Base-by-base conservation (phyloP, 108 stramenopile species). In the Pseudonitzschia delicatissima region DNA sequence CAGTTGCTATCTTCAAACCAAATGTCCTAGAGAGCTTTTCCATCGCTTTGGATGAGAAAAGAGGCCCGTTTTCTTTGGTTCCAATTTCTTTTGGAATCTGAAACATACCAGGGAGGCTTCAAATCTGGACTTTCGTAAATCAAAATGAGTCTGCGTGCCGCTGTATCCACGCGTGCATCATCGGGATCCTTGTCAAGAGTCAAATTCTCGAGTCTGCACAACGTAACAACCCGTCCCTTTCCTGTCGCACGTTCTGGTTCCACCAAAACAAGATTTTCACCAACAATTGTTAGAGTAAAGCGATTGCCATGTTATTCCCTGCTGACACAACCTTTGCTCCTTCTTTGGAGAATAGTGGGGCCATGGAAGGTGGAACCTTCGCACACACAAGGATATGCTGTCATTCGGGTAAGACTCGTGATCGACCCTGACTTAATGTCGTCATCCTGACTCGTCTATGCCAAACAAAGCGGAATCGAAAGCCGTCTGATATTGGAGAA, bases 1-100 rank as follows among this genome's bases (percentile, higher is more conserved):
- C 80, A n/a, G 62, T 79, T 77, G 25, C 77, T 51, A 77, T 94
- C 83, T 72, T 94, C 93, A 64, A 91, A 94, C 93, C 93, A 94
- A 37, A 94, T 65, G 65, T 91, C 90, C 64, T n/a, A 91, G 59
- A n/a, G 80, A 57, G 64, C 85, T 88, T 25, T 45, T 42, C 58
- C 53, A 69, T n/a, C 39, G 35, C 18, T 55, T 35, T 13, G 40
- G 5, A 25, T 60, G 37, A 29, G 23, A 36, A 8, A 69, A 61
- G 5, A 55, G 62, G 13, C 74, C 74, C 35, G 58, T 42, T 12
- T 70, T 34, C 39, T 72, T 50, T 3, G 37, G 37, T 45, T 69
- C 63, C 13, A 73, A 57, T 29, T 67, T 55, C 17, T 83, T 74
- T 29, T 78, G 74, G 11, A 74, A 79, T 33, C 77, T n/a, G 27